Percentiles rank a stretch among this genome's conserved stretches.
Conservation (phyloP, 1,139 yeast species). For the Waltiozyma sp. region DNA sequence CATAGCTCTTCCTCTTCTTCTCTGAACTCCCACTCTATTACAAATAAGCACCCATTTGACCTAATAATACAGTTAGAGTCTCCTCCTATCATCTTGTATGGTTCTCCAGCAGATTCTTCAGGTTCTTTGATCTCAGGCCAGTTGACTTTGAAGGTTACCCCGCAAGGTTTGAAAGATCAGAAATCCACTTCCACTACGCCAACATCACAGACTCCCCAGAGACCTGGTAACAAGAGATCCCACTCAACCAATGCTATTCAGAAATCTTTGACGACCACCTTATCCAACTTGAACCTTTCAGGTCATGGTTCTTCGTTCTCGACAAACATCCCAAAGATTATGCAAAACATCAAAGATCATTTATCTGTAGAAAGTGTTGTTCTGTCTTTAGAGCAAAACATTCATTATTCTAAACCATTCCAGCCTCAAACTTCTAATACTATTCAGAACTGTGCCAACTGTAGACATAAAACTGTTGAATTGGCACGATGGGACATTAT, state of each 20-base stretch:
- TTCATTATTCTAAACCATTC: constrained; percentile 57
- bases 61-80: constrained; percentile 66
- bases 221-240: constrained; percentile 10
- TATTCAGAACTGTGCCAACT: constrained; percentile 43
- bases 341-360: constrained; percentile 16
- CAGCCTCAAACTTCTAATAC: constrained; percentile 36
- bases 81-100: constrained; percentile 84
- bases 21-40: constrained; percentile 10
- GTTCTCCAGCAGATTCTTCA: constrained; percentile 63
- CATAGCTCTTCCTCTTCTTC: constrained; percentile 3
- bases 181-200: constrained; percentile 11
- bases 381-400: constrained; percentile 58
- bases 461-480: constrained; percentile 42
- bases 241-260: constrained; percentile 13
- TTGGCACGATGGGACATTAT: constrained; percentile 88
- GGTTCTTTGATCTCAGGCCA: constrained; percentile 84
- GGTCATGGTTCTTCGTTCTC: constrained; percentile 12
- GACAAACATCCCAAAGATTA: neutral
- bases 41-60: constrained; percentile 26
- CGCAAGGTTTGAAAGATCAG: constrained; percentile 6
- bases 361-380: constrained; percentile 33
- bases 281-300: constrained; percentile 14
- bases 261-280: constrained; percentile 8
- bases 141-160: constrained; percentile 25
- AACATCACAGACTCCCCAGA: constrained; percentile 11